These are phyloP conservation scores for Parastagonospora nodorum DNA, from an alignment of 2,329 filamentous ascomycete species.

Conservation along the genomic window DNA sequence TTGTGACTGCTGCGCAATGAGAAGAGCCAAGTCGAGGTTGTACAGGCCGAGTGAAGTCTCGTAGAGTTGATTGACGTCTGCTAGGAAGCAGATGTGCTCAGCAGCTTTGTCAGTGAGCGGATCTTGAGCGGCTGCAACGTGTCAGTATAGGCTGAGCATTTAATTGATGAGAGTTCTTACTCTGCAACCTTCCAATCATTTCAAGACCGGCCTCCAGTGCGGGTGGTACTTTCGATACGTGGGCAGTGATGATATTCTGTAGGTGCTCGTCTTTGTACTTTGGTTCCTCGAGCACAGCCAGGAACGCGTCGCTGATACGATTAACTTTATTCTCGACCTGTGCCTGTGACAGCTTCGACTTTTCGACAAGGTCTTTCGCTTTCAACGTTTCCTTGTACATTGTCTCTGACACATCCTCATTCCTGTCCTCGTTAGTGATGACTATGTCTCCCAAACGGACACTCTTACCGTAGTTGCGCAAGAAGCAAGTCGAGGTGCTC, in stretches of 20 bases:
- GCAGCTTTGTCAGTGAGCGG: slow-evolving; percentile 81
- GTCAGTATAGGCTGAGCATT: slow-evolving; percentile 4
- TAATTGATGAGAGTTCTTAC: slow-evolving; percentile 32
- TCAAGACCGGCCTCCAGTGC: slow-evolving; percentile 83
- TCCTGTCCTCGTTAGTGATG: slow-evolving; percentile 48
- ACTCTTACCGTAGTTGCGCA: slow-evolving; percentile 74
- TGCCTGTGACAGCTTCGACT: slow-evolving; percentile 22
- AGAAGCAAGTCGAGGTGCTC: slow-evolving; percentile 90
- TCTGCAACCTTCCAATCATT: slow-evolving; percentile 74
- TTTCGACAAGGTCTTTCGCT: slow-evolving; percentile 25
- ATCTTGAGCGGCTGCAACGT: slow-evolving; percentile 46
- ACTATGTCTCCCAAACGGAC: background rate
- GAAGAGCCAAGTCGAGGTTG: slow-evolving; percentile 83
- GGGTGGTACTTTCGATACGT: slow-evolving; percentile 91
- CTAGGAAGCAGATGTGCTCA: slow-evolving; percentile 96
- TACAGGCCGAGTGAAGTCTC: slow-evolving; percentile 90
- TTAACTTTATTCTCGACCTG: slow-evolving; percentile 72
- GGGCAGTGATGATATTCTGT: slow-evolving; percentile 91
- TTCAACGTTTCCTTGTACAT: slow-evolving; percentile 89
- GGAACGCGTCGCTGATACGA: slow-evolving; percentile 81
- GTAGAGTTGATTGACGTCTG: slow-evolving; percentile 90
- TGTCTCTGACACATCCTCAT: slow-evolving; percentile 90
- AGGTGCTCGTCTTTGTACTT: slow-evolving; percentile 64
- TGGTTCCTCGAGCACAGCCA: slow-evolving; percentile 65
- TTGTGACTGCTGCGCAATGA: slow-evolving; percentile 94